phyloP scores from a whole-genome alignment of 139 green algal genomes.

The Nannochloris sp. region DNA sequence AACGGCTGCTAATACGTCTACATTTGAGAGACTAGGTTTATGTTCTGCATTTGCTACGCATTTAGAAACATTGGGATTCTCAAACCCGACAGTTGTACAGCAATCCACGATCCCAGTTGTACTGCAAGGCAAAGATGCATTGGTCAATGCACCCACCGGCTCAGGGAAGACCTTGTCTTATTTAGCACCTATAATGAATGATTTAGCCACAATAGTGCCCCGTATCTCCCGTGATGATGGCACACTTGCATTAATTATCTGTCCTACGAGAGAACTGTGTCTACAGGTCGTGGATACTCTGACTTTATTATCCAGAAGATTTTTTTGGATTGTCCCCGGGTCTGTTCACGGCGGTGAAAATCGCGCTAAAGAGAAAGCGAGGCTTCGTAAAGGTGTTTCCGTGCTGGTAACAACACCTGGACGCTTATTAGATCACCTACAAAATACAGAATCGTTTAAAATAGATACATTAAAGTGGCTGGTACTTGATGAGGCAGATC shows the following conservation, averaged over 20 bases:
- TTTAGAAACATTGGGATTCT: conserved; percentile 38
- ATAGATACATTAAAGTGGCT: conserved; percentile 63
- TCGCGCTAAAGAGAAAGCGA: conserved; percentile 85
- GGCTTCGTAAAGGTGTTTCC: conserved; percentile 84
- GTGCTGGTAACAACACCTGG: conserved; percentile 82
- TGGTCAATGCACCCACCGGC: conserved; percentile 68
- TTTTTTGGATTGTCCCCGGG: conserved; percentile 44
- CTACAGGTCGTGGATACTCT: conserved; percentile 58
- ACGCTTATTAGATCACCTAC: conserved; percentile 89
- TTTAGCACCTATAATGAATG: conserved; percentile 78
- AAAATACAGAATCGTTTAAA: conserved; percentile 65
- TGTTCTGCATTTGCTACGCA: conserved; percentile 5
- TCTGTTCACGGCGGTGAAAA: conserved; percentile 75
- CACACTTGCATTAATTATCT: conserved; percentile 69
- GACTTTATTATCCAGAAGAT: conserved; percentile 31
- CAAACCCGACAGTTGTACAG: conserved; percentile 57
- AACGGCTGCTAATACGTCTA: neutral
- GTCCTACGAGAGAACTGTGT: conserved; percentile 82
- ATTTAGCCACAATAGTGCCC: conserved; percentile 36
- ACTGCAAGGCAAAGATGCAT: conserved; percentile 50
- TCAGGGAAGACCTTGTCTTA: conserved; percentile 92
- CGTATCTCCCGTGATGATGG: conserved; percentile 57
- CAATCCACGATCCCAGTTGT: conserved; percentile 41
- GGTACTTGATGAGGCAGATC: conserved; percentile 88
- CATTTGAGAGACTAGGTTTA: conserved; percentile 19